These are phyloP conservation scores for Trichoderma breve DNA, from an alignment of 2,329 filamentous ascomycete genomes.

Conservation along the genomic window DNA sequence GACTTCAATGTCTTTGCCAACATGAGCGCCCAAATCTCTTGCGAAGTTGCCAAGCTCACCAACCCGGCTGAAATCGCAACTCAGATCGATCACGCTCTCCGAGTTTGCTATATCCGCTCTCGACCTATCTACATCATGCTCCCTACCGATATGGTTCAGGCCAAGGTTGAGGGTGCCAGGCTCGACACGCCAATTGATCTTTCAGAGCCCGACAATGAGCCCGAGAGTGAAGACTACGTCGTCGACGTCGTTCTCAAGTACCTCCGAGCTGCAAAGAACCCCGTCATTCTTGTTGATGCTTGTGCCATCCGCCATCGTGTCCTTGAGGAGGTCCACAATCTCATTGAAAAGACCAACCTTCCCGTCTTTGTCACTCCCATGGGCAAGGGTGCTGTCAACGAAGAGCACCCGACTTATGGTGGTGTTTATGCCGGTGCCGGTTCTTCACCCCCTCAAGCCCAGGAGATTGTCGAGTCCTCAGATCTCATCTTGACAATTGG, in stretches of 20 bases:
- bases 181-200: slow-evolving; percentile 71
- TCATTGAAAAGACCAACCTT: slow-evolving; percentile 70
- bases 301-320: slow-evolving; percentile 77
- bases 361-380: slow-evolving; percentile 88
- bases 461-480: slow-evolving; percentile 62
- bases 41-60: slow-evolving; percentile 67
- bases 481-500: slow-evolving; percentile 72
- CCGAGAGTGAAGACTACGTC: slow-evolving; percentile 75
- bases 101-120: slow-evolving; percentile 69
- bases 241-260: slow-evolving; percentile 74
- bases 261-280: slow-evolving; percentile 69
- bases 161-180: slow-evolving; percentile 71
- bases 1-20: slow-evolving; percentile 81
- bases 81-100: slow-evolving; percentile 75
- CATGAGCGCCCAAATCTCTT: slow-evolving; percentile 73
- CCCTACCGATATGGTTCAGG: slow-evolving; percentile 75
- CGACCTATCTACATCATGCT: slow-evolving; percentile 82
- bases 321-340: slow-evolving; percentile 66
- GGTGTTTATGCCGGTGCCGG: slow-evolving; percentile 84
- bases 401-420: slow-evolving; percentile 71
- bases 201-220: slow-evolving; percentile 60
- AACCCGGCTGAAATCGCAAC: slow-evolving; percentile 66
- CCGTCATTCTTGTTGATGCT: slow-evolving; percentile 78
- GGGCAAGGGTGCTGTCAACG: slow-evolving; percentile 82
- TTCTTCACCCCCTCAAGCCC: slow-evolving; percentile 62